These are phyloP conservation scores for Podaxis pistillaris DNA, from an alignment of 768 basidiomycete genomes.

Conservation along the genomic window DNA sequence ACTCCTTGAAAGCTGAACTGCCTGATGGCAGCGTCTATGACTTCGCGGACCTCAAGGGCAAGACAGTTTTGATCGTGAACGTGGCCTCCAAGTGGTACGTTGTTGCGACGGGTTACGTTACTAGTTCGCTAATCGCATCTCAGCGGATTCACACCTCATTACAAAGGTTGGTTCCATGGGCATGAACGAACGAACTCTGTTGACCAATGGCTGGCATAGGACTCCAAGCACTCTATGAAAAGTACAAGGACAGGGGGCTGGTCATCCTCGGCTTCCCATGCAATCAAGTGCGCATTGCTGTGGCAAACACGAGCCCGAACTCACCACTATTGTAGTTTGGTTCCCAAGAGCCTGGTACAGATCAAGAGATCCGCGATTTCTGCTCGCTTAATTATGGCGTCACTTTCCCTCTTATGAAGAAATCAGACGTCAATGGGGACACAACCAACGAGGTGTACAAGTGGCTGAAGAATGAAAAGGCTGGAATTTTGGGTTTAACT, in stretches of 20 bases:
- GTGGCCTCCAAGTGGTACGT: slow-evolving; percentile 72
- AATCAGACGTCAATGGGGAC: slow-evolving; percentile 91
- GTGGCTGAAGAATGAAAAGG: slow-evolving; percentile 80
- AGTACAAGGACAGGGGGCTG: slow-evolving; percentile 74
- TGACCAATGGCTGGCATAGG: slow-evolving; percentile 36
- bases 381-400: slow-evolving; percentile 86
- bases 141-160: slow-evolving; percentile 85
- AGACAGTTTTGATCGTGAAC: slow-evolving; percentile 78
- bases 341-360: slow-evolving; percentile 81
- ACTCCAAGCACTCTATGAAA: slow-evolving; percentile 77
- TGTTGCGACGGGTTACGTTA: not conserved
- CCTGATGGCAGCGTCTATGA: slow-evolving; percentile 55
- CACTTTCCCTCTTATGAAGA: slow-evolving; percentile 87
- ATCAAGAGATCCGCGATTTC: slow-evolving; percentile 70
- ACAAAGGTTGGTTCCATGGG: slow-evolving; percentile 46
- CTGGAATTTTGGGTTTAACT: slow-evolving; percentile 67
- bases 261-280: slow-evolving; percentile 90
- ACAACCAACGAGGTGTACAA: slow-evolving; percentile 80
- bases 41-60: slow-evolving; percentile 71
- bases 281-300: slow-evolving; percentile 60
- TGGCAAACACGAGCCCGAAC: not conserved
- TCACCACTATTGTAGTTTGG: slow-evolving; percentile 55
- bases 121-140: slow-evolving; percentile 1
- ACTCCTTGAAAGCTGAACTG: slow-evolving; percentile 65
- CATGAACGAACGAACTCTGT: too few relatives aligned